phyloP scores from a whole-genome alignment of 768 basidiomycete genomes.

The Pleurotus pulmonarius region DNA sequence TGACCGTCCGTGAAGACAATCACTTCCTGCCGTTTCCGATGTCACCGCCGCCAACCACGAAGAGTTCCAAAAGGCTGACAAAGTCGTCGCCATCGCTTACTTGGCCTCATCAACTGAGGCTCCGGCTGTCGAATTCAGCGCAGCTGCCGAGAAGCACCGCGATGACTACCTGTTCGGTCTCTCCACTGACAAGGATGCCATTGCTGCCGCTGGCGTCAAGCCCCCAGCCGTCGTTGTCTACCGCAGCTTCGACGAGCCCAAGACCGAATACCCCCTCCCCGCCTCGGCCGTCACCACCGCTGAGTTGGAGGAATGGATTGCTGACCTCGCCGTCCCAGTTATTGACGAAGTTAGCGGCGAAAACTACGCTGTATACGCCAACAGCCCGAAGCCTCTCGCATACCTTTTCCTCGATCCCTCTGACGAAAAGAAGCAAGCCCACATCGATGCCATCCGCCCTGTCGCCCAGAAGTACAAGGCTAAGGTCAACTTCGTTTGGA shows the following conservation, averaged over 20 bases:
- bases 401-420: slow-evolving; percentile 92
- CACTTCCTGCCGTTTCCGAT: slow-evolving; percentile 86
- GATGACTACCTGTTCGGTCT: slow-evolving; percentile 94
- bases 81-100: slow-evolving; percentile 87
- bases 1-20: slow-evolving; percentile 52
- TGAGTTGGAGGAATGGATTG: slow-evolving; percentile 74
- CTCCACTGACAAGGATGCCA: slow-evolving; percentile 65
- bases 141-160: slow-evolving; percentile 81
- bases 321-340: slow-evolving; percentile 81
- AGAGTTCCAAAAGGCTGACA: slow-evolving; percentile 87
- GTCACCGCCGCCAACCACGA: slow-evolving; percentile 74
- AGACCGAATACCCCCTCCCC: slow-evolving; percentile 63
- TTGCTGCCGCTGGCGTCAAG: slow-evolving; percentile 67
- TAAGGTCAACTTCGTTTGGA: slow-evolving; percentile 96
- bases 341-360: slow-evolving; percentile 92
- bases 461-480: slow-evolving; percentile 80
- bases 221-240: slow-evolving; percentile 89
- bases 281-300: slow-evolving; percentile 48
- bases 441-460: slow-evolving; percentile 67
- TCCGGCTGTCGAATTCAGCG: slow-evolving; percentile 71
- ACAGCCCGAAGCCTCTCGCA: slow-evolving; percentile 81
- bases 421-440: slow-evolving; percentile 55
- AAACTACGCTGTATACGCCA: slow-evolving; percentile 85
- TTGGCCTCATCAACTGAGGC: slow-evolving; percentile 67
- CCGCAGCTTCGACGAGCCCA: slow-evolving; percentile 87